Percentiles rank a stretch among this genome's conserved stretches.
These are phyloP conservation scores for Boletus fagicola DNA, from an alignment of 768 basidiomycete species.

Conservation along the genomic window DNA sequence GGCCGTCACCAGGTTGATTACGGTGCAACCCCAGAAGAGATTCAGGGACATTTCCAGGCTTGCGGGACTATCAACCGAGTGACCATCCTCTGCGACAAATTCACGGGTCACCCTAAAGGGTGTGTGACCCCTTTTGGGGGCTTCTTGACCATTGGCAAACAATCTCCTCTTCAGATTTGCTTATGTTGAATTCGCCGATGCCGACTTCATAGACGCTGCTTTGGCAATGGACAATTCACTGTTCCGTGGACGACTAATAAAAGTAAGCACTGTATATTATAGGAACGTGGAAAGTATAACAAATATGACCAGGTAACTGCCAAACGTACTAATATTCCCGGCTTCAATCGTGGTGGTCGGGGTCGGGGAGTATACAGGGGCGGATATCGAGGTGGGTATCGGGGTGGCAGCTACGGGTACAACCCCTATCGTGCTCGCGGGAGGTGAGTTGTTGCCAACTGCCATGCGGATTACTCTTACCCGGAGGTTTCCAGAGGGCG, in stretches of 20 bases:
- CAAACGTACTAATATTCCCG: constrained; percentile 95
- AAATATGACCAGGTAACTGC: constrained; percentile 71
- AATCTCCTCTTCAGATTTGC: constrained; percentile 67
- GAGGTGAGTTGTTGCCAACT: constrained; percentile 49
- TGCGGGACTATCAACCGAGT: constrained; percentile 99
- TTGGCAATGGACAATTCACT: constrained; percentile 93
- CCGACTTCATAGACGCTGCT: constrained; percentile 87
- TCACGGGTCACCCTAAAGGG: constrained; percentile 99
- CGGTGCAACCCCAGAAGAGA: constrained; percentile 94
- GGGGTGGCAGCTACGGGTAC: constrained; percentile 53
- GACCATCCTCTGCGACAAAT: constrained; percentile 99
- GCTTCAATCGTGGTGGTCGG: constrained; percentile 82
- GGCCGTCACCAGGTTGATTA: constrained; percentile 83
- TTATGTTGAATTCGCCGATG: constrained; percentile 97
- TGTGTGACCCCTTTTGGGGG: constrained; percentile 33
- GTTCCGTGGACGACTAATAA: constrained; percentile 90
- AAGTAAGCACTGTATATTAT: constrained; percentile 48
- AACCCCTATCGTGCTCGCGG: constrained; percentile 64
- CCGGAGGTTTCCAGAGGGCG: constrained; percentile 49
- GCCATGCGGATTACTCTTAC: constrained; percentile 13
- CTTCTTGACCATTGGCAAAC: constrained; percentile 8
- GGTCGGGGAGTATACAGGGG: constrained; percentile 69
- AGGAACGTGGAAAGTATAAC: background rate
- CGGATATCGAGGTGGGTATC: constrained; percentile 58
- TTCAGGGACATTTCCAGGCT: constrained; percentile 94